Evolutionary conservation across 495 filamentous ascomycete species (phyloP).

Genomic region (Lentithecium fluviatile): DNA sequence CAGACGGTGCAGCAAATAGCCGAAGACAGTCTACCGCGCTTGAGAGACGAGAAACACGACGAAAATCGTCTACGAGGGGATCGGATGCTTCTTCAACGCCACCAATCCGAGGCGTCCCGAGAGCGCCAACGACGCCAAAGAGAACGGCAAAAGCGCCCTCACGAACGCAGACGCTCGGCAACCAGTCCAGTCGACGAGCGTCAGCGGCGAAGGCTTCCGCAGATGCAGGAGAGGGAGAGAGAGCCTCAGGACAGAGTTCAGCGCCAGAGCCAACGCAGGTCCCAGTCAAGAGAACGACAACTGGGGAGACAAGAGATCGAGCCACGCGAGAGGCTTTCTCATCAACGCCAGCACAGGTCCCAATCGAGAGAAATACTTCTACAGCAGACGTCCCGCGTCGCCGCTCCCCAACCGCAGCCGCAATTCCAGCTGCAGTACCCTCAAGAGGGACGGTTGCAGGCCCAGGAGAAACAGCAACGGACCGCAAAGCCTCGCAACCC

Average conservation of each 20-base stretch:
- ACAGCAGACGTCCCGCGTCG: not conserved
- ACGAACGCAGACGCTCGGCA: not conserved
- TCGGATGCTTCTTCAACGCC: not conserved
- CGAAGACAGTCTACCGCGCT: slow-evolving; percentile 9
- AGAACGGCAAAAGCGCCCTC: not conserved
- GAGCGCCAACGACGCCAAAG: not conserved
- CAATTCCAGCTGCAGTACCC: not conserved
- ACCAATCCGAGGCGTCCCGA: not conserved
- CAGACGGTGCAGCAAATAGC: not conserved
- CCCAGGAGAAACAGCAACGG: no score
- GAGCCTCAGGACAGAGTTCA: not conserved
- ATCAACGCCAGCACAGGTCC: not conserved
- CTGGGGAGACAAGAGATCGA: not conserved
- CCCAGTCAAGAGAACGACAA: not conserved
- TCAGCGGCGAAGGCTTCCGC: not conserved
- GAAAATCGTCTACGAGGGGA: not conserved
- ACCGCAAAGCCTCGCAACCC: no score
- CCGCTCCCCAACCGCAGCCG: not conserved
- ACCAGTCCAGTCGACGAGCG: not conserved
- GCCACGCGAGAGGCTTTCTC: not conserved
- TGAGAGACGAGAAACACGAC: not conserved
- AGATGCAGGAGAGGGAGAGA: not conserved
- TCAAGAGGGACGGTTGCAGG: no score
- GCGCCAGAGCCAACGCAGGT: not conserved
- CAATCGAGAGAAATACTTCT: not conserved